Evolutionary conservation across 2,329 filamentous ascomycete genomes (phyloP).

Genomic region (Meredithiella fracta): DNA sequence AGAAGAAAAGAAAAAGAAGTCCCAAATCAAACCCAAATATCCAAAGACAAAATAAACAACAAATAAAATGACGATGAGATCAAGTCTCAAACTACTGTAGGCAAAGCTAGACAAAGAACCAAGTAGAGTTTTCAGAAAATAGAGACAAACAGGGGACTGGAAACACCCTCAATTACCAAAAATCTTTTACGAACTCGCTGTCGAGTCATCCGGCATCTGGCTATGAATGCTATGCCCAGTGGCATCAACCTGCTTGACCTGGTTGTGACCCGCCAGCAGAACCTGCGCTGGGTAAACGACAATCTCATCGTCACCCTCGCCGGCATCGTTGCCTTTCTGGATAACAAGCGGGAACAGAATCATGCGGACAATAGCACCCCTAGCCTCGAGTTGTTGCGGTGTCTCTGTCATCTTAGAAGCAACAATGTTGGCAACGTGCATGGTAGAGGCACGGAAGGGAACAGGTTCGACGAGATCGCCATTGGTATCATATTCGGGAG

Average conservation of each 20-base stretch:
- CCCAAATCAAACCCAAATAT: slow-evolving; percentile 5
- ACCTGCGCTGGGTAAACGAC: slow-evolving; percentile 94
- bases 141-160: slow-evolving; percentile 2
- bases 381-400: slow-evolving; percentile 66
- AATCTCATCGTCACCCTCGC: slow-evolving; percentile 80
- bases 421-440: slow-evolving; percentile 85
- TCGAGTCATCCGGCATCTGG: slow-evolving; percentile 19
- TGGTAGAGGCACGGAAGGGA: slow-evolving; percentile 60
- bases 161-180: slow-evolving; percentile 1
- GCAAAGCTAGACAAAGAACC: not conserved
- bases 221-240: slow-evolving; percentile 26
- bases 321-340: slow-evolving; percentile 81
- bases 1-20: not conserved
- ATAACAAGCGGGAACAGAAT: slow-evolving; percentile 94
- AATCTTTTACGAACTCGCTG: not conserved
- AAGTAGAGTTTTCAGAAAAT: too few species aligned
- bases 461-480: slow-evolving; percentile 81
- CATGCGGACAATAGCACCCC: slow-evolving; percentile 65
- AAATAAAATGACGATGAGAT: not conserved
- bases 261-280: slow-evolving; percentile 46
- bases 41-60: not conserved
- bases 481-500: slow-evolving; percentile 86
- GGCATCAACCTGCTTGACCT: slow-evolving; percentile 34
- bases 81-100: not conserved
- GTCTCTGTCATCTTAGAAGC: slow-evolving; percentile 37